These are phyloP conservation scores for Fusarium nanum DNA, from an alignment of 2,329 filamentous ascomycete genomes.

Conservation along the genomic window DNA sequence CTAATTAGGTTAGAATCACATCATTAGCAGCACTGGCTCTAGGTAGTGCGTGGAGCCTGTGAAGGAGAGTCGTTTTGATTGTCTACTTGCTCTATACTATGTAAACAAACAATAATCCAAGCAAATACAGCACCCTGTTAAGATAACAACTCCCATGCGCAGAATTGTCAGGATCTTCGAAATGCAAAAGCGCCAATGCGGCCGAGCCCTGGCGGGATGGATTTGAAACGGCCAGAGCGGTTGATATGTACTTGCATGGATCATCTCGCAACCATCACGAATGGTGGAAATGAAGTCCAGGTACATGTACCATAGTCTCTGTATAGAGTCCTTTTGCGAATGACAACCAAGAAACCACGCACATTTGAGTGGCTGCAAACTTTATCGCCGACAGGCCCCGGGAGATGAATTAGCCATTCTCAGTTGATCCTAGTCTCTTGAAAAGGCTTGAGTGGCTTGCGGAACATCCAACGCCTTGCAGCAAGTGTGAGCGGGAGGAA, in stretches of 20 bases:
- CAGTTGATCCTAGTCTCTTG: not conserved
- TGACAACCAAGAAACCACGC: not conserved
- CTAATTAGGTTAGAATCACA: constrained; percentile 4
- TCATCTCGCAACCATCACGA: constrained; percentile 29
- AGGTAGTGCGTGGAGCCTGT: constrained; percentile 7
- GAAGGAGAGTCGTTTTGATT: constrained; percentile 15
- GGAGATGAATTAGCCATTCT: constrained; percentile 7
- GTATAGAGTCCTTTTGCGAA: constrained; percentile 12
- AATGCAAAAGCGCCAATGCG: constrained; percentile 7
- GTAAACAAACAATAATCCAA: not conserved
- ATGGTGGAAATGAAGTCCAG: constrained; percentile 44
- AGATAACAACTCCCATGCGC: not conserved
- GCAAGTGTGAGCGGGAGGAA: constrained; percentile 14
- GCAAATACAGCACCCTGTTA: not conserved
- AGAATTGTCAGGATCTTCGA: constrained; percentile 3
- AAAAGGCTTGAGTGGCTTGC: constrained; percentile 24
- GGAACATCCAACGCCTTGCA: constrained; percentile 19
- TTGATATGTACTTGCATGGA: constrained; percentile 7
- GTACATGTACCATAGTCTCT: not conserved
- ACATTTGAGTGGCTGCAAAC: constrained; percentile 15
- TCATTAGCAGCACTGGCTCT: not conserved
- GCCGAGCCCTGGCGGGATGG: not conserved
- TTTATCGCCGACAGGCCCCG: constrained; percentile 11
- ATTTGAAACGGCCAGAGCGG: constrained; percentile 8
- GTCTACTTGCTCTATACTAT: not conserved